These are phyloP conservation scores for Furcasterigmium sp. DNA, from an alignment of 2,329 filamentous ascomycete species.

Conservation along the genomic window DNA sequence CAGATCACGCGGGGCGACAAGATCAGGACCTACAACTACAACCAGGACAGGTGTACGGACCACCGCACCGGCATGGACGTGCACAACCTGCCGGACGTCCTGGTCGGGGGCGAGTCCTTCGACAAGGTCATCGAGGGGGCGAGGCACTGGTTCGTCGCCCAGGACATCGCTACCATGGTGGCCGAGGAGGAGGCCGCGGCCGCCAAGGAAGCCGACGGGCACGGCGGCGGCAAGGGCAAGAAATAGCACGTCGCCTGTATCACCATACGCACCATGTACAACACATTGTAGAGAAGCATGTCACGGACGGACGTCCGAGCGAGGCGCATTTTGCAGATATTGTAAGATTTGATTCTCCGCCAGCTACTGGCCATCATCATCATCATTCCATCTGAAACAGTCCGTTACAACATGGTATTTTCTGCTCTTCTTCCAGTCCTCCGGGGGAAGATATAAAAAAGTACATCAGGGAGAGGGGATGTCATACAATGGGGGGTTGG, in stretches of 20 bases:
- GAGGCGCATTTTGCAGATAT: neutral
- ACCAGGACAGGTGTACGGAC: conserved; percentile 75
- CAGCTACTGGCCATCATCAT: neutral
- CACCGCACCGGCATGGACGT: conserved; percentile 77
- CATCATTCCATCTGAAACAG: too few species aligned
- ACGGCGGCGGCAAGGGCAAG: conserved; percentile 7
- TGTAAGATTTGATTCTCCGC: neutral
- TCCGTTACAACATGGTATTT: conserved; percentile 1
- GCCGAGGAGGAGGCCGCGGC: conserved; percentile 50
- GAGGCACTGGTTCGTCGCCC: conserved; percentile 66
- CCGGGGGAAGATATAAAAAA: neutral
- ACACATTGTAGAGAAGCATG: neutral
- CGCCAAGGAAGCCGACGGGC: conserved; percentile 15
- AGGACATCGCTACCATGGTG: conserved; percentile 68
- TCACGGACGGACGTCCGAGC: too few species aligned
- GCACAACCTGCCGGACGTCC: conserved; percentile 74
- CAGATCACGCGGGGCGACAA: conserved; percentile 90
- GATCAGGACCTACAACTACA: conserved; percentile 84
- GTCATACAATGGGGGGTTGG: conserved; percentile 19
- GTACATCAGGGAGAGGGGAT: conserved; percentile 34
- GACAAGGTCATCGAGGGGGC: conserved; percentile 76
- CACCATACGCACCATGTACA: too few species aligned
- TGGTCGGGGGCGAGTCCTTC: conserved; percentile 66
- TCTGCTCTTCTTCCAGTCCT: neutral
- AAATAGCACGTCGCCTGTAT: too few species aligned